Evolutionary conservation across 345 rosid species (phyloP), one percentile per base, ranked within the genome.

Genomic region (Corchorus capsularis): DNA sequence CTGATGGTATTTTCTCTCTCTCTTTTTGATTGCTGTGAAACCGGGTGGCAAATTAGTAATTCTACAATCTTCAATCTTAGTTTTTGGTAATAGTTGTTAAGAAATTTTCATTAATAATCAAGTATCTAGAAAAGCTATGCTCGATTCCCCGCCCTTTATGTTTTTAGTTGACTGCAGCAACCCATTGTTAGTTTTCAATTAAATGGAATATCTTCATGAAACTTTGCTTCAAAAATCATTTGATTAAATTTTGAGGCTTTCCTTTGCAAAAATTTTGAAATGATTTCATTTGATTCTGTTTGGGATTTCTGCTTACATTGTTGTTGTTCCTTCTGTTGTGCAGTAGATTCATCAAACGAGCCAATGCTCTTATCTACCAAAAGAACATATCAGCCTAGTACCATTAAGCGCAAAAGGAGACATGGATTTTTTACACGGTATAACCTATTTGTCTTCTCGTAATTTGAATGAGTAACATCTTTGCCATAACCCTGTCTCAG

Each of bases 341-440:
- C 83, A 92, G 96, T 86, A 1, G 86, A 90, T 85, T 89, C 94
- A 60, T 83, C 95, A 1, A 79, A 45, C 76, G 99, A 87, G 80
- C 93, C 98, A 10, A 83, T 93, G 90, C 88, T 93, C 50, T 82
- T 89, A 60, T 81, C 86, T 71, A 87, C 97, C 5, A 96, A 96
- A 73, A 83, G 98, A 85, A 93, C 97, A 61, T 93, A 78, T 88
- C 98, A 96, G 78, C 98, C 99, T 62, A 96, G 98, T 82, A 77
- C 81, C 78, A 81, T 96, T 69, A 89, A 86, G 79, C 93, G 98
- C 60, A 93, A 96, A 85, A 86, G 99, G 50, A 96, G 81, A 64
- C 97, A 91, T 82, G 98, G 99, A 14, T 96, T 81, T 86, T 93
- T 93, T 72, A 96, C 97, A 52, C 94, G 98, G 98, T 93, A 89